Evolutionary conservation across 2,329 filamentous ascomycete species (phyloP).

Genomic region (Ophiostoma pallidulum): DNA sequence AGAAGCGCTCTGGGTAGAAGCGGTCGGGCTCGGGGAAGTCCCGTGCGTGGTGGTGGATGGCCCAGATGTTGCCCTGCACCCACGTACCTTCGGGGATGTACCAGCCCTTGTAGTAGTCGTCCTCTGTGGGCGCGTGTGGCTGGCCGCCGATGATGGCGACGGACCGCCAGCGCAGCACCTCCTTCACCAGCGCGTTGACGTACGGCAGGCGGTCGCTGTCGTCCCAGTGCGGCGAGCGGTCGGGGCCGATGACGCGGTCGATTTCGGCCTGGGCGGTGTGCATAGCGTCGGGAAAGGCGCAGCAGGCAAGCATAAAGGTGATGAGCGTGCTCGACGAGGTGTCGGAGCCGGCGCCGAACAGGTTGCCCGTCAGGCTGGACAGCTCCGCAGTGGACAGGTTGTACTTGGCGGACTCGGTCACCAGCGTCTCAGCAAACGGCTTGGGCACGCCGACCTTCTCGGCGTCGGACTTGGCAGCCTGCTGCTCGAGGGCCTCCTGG

Average conservation of each 20-base stretch:
- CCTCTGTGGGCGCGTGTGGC: slow-evolving; percentile 39
- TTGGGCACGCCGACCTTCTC: slow-evolving; percentile 20
- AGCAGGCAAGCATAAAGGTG: slow-evolving; percentile 41
- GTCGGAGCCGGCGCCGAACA: slow-evolving; percentile 40
- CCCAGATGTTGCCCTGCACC: slow-evolving; percentile 43
- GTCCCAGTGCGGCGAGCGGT: slow-evolving; percentile 37
- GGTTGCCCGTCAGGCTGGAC: slow-evolving; percentile 36
- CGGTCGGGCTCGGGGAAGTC: slow-evolving; percentile 39
- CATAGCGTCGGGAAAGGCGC: slow-evolving; percentile 37
- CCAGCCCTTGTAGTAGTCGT: slow-evolving; percentile 38
- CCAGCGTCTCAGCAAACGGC: slow-evolving; percentile 37
- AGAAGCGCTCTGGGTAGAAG: slow-evolving; percentile 34
- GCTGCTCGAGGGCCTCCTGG: slow-evolving; percentile 36
- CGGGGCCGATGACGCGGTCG: slow-evolving; percentile 38
- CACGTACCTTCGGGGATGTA: slow-evolving; percentile 40
- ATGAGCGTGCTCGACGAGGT: slow-evolving; percentile 38
- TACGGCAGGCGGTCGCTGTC: slow-evolving; percentile 43
- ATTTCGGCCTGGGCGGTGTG: slow-evolving; percentile 42
- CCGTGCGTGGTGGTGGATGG: slow-evolving; percentile 35
- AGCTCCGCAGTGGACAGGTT: slow-evolving; percentile 35
- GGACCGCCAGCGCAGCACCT: slow-evolving; percentile 47
- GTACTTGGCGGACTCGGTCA: slow-evolving; percentile 38
- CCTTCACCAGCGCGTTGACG: slow-evolving; percentile 43
- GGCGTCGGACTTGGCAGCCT: slow-evolving; percentile 20
- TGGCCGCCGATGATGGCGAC: slow-evolving; percentile 41